Conservation (phyloP, 345 rosid genomes). For the Pugionium dolabratum region DNA sequence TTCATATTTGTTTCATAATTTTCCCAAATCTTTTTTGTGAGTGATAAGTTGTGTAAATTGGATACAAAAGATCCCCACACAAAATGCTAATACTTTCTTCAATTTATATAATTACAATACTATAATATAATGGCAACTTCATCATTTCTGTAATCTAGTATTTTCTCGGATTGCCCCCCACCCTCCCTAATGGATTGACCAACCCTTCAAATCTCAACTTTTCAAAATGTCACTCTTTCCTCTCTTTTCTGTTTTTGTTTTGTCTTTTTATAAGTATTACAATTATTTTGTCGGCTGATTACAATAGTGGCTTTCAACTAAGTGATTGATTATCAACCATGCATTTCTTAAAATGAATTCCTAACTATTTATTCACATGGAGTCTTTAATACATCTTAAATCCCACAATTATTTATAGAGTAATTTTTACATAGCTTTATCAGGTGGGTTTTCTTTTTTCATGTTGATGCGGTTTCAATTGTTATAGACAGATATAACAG, state of each 20-base stretch:
- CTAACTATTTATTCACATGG: constrained; percentile 4
- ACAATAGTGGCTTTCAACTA: constrained; percentile 17
- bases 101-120: constrained; percentile 13
- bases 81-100: constrained; percentile 8
- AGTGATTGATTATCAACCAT: constrained; percentile 9
- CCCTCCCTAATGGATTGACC: constrained; percentile 37
- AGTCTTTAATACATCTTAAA: constrained; percentile 3
- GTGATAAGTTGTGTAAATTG: constrained; percentile 24
- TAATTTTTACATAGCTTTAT: background rate
- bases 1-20: constrained; percentile 29
- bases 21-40: background rate
- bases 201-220: constrained; percentile 41
- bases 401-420: background rate
- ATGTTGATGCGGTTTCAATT: constrained; percentile 8
- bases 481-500: background rate
- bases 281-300: constrained; percentile 30
- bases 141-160: constrained; percentile 37
- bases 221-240: constrained; percentile 19
- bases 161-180: constrained; percentile 36
- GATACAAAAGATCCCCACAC: constrained; percentile 30
- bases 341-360: background rate
- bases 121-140: constrained; percentile 37
- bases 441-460: constrained; percentile 3
- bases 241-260: constrained; percentile 1
- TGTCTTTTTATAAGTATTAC: constrained; percentile 26